These are phyloP conservation scores for Aspergillus brunneoviolaceus DNA, from an alignment of 2,329 filamentous ascomycete genomes.

Conservation along the genomic window DNA sequence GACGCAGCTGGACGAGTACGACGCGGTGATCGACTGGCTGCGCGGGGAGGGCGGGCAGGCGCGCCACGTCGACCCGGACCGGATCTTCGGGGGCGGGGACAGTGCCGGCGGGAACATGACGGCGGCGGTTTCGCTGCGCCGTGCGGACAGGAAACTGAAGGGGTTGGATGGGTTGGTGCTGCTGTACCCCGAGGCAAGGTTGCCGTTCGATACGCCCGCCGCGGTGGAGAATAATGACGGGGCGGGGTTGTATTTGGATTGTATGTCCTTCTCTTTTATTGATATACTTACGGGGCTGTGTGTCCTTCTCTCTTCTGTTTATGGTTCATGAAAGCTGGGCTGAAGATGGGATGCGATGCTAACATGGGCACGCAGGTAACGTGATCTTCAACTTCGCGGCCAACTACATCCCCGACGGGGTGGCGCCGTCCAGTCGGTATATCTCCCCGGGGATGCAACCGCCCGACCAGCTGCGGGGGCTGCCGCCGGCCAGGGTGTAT, in stretches of 20 bases:
- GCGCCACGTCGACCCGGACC: conserved; percentile 27
- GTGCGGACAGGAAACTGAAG: conserved; percentile 22
- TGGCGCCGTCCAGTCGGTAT: conserved; percentile 27
- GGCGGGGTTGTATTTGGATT: conserved; percentile 34
- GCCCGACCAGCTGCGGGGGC: conserved; percentile 19
- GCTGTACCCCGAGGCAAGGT: conserved; percentile 36
- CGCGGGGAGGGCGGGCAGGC: conserved; percentile 23
- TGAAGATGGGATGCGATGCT: too few species aligned
- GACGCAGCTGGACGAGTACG: conserved; percentile 36
- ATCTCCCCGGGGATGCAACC: conserved; percentile 34
- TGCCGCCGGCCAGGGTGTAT: conserved; percentile 30
- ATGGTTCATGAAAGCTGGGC: too few species aligned
- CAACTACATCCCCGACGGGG: conserved; percentile 29
- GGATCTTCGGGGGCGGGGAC: conserved; percentile 35
- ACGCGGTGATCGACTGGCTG: conserved; percentile 25
- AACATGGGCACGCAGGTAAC: conserved; percentile 21
- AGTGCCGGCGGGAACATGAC: conserved; percentile 41
- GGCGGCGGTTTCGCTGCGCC: conserved; percentile 30
- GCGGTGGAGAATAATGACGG: conserved; percentile 32
- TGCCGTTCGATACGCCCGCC: conserved; percentile 34
- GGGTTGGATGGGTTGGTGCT: conserved; percentile 32
- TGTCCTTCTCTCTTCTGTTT: too few species aligned
- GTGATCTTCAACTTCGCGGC: conserved; percentile 37
- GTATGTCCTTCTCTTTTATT: conserved; percentile 9
- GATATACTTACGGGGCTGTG: too few species aligned